Percentiles rank a stretch among this genome's conserved stretches.
phyloP scores from a whole-genome alignment of 2,329 filamentous ascomycete species.

The Ascochyta pisi region DNA sequence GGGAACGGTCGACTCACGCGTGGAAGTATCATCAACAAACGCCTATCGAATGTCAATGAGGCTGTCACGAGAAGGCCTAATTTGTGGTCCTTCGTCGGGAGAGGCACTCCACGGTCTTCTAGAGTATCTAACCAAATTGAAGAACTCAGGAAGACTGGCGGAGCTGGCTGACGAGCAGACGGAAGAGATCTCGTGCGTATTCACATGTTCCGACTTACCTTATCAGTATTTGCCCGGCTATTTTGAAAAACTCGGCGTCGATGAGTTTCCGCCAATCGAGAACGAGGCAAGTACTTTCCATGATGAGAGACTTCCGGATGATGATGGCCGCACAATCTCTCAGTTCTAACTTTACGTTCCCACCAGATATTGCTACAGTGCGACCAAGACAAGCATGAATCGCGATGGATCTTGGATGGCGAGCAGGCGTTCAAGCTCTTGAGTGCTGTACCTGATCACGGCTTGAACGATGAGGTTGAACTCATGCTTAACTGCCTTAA shows the following conservation, averaged over 20 bases:
- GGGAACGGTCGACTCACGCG: conserved; percentile 61
- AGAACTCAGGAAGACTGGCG: too few species aligned
- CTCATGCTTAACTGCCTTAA: too few species aligned
- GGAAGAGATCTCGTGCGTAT: conserved; percentile 38
- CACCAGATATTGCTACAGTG: too few species aligned
- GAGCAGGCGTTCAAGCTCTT: too few species aligned
- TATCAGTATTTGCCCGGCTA: conserved; percentile 69
- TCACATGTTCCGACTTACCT: conserved; percentile 68
- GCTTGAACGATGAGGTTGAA: too few species aligned
- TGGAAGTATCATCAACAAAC: conserved; percentile 63
- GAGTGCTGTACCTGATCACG: too few species aligned
- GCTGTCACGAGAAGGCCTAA: conserved; percentile 63
- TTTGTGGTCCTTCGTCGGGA: conserved; percentile 68
- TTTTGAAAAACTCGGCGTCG: conserved; percentile 61
- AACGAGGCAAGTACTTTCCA: conserved; percentile 18
- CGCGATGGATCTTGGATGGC: too few species aligned
- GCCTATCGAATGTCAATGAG: conserved; percentile 62
- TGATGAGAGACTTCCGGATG: too few species aligned
- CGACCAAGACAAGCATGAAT: too few species aligned
- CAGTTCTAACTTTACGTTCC: too few species aligned
- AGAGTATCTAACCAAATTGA: background rate
- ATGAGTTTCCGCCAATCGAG: conserved; percentile 28
- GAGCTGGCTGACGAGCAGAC: too few species aligned
- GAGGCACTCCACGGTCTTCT: conserved; percentile 59
- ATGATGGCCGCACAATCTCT: too few species aligned